A percentile compares a stretch with the other conserved stretches of the same genome.
phyloP scores from a whole-genome alignment of 2,329 filamentous ascomycete genomes.

The Penicillium sp. region DNA sequence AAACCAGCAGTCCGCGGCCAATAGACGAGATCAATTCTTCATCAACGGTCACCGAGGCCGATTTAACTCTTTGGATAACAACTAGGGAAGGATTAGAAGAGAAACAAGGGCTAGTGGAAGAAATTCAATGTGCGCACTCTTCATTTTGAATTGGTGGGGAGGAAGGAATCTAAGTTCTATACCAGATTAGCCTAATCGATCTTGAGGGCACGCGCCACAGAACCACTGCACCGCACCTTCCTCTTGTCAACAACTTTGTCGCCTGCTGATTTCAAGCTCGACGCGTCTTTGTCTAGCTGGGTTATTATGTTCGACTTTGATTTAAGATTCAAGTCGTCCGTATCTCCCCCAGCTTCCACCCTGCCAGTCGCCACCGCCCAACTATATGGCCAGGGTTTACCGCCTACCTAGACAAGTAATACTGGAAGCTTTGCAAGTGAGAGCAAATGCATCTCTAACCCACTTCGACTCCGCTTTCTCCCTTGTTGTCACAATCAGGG shows the following conservation, averaged over 20 bases:
- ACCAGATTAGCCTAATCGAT: not conserved
- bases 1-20: conserved; percentile 82
- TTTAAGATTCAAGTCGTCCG: too few species aligned
- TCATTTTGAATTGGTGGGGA: conserved; percentile 6
- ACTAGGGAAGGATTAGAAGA: conserved; percentile 54
- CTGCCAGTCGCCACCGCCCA: not conserved
- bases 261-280: not conserved
- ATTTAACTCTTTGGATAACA: conserved; percentile 89
- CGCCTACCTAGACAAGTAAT: conserved; percentile 21
- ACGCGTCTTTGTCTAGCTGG: not conserved
- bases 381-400: conserved; percentile 4
- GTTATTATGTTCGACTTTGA: not conserved
- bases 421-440: conserved; percentile 22
- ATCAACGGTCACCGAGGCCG: conserved; percentile 93
- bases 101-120: not conserved
- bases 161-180: not conserved
- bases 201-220: not conserved
- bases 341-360: not conserved
- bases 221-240: not conserved
- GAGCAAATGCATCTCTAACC: conserved; percentile 14
- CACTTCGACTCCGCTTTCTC: conserved; percentile 13
- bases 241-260: not conserved
- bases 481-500: conserved; percentile 8
- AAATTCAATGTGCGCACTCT: not conserved
- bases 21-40: conserved; percentile 88